Conservation (phyloP, 2,329 filamentous ascomycete species). For the Juglanconis oblonga region DNA sequence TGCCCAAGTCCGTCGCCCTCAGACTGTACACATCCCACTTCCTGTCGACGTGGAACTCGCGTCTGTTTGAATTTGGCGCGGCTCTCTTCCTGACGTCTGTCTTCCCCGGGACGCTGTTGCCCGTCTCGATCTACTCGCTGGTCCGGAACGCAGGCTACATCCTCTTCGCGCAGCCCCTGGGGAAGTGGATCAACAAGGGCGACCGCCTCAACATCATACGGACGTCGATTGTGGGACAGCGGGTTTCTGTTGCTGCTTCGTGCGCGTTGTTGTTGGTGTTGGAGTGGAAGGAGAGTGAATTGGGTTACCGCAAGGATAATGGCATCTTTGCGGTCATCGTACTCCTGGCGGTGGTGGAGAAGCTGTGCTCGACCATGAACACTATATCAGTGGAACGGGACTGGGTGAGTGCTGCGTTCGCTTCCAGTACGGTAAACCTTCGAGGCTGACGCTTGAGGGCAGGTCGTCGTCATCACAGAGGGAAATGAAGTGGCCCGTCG, state of each 20-base stretch:
- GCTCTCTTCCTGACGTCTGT: conserved; percentile 56
- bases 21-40: conserved; percentile 58
- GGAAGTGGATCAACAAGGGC: conserved; percentile 54
- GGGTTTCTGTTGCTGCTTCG: conserved; percentile 42
- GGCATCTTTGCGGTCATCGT: conserved; percentile 36
- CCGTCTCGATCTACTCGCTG: conserved; percentile 67
- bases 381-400: conserved; percentile 68
- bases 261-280: conserved; percentile 45
- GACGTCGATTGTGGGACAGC: conserved; percentile 45
- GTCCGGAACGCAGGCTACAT: conserved; percentile 56
- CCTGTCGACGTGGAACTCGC: conserved; percentile 63
- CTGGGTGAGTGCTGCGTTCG: conserved; percentile 46
- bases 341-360: conserved; percentile 65
- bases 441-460: background rate
- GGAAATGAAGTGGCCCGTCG: conserved; percentile 29
- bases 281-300: conserved; percentile 11
- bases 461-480: conserved; percentile 48
- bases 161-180: conserved; percentile 56
- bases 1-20: conserved; percentile 8
- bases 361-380: conserved; percentile 60
- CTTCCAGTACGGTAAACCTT: no score
- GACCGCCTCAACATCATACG: conserved; percentile 50
- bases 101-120: conserved; percentile 59
- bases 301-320: conserved; percentile 28
- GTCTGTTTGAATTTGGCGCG: conserved; percentile 61